These are phyloP conservation scores for Hydnomerulius pinastri DNA, from an alignment of 768 basidiomycete species.

Conservation along the genomic window DNA sequence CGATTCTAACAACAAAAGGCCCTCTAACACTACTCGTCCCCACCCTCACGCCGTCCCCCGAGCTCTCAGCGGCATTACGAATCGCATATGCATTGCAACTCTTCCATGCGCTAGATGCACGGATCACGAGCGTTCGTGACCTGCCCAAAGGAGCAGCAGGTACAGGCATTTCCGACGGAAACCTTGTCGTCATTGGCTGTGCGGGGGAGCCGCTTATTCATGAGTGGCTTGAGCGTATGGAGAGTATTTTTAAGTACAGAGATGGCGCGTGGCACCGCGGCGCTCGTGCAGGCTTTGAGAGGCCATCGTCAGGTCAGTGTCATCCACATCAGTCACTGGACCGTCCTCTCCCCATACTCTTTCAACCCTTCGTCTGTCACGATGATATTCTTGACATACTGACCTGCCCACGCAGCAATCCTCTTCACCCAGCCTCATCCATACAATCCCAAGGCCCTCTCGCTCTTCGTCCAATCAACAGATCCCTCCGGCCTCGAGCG, in stretches of 20 bases:
- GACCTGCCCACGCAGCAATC: constrained; percentile 38
- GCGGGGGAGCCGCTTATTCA: constrained; percentile 36
- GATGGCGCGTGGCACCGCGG: constrained; percentile 19
- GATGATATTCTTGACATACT: too few relatives aligned
- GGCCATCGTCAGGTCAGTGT: constrained; percentile 23
- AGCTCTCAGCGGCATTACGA: constrained; percentile 58
- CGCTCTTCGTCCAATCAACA: constrained; percentile 62
- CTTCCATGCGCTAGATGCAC: constrained; percentile 71
- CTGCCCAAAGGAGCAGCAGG: constrained; percentile 25
- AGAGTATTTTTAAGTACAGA: constrained; percentile 19
- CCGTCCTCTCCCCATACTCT: too few relatives aligned
- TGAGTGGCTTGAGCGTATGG: constrained; percentile 29
- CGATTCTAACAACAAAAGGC: constrained; percentile 55
- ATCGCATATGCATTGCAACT: constrained; percentile 66
- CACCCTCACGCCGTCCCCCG: constrained; percentile 30
- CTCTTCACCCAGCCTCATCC: constrained; percentile 56
- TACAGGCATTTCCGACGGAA: constrained; percentile 36
- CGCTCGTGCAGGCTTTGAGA: constrained; percentile 14
- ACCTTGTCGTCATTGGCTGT: constrained; percentile 60
- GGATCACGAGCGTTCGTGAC: constrained; percentile 50
- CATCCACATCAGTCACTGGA: neutral
- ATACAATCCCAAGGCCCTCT: constrained; percentile 29
- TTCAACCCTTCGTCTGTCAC: too few relatives aligned
- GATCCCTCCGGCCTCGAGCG: constrained; percentile 64
- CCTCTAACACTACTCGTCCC: constrained; percentile 62